Conservation (phyloP, 441 rosid genomes). For the Populus hybrid region DNA sequence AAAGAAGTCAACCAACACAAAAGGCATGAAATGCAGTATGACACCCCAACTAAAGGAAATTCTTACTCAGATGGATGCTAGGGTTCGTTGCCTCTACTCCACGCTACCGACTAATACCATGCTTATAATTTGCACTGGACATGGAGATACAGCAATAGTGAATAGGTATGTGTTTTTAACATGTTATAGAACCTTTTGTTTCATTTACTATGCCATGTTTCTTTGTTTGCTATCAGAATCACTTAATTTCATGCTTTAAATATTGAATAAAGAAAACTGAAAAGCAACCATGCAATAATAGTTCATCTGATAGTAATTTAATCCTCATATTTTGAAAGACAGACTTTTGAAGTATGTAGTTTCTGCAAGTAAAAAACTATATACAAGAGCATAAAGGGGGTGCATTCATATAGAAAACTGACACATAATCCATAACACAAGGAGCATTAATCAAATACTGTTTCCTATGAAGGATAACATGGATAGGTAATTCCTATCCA, state of each 20-base stretch:
- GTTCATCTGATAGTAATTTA: neutral
- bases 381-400: neutral
- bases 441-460: neutral
- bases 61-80: conserved; percentile 46
- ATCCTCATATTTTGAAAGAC: neutral
- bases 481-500: neutral
- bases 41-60: conserved; percentile 66
- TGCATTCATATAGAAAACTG: neutral
- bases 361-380: neutral
- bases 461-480: neutral
- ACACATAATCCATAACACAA: neutral
- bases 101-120: conserved; percentile 76
- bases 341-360: neutral
- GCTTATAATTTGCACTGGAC: conserved; percentile 94
- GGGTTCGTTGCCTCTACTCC: conserved; percentile 47
- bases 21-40: conserved; percentile 38
- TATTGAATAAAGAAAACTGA: neutral
- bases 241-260: neutral
- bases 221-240: neutral
- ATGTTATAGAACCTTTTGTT: neutral
- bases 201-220: neutral
- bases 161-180: conserved; percentile 50
- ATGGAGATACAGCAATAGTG: conserved; percentile 86
- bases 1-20: conserved; percentile 39
- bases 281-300: neutral